Base-by-base conservation (phyloP, 2,329 filamentous ascomycete species). In the Tolypocladium endophyticum region DNA sequence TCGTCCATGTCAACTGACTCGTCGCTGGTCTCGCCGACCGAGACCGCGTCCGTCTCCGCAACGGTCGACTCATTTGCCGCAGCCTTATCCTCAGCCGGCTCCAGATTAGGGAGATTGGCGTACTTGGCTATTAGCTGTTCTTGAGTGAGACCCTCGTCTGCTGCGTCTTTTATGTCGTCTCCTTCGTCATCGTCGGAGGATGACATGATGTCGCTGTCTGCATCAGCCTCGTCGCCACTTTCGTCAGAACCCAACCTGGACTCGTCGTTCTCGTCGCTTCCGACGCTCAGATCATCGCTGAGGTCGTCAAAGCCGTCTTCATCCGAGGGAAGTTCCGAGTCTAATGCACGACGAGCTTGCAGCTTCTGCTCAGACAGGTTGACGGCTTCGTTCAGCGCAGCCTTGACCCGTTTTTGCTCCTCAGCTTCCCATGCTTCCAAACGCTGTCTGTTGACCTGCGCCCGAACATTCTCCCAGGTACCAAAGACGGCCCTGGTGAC, bases 371-470 rank as follows among this genome's bases (percentile, higher is more conserved):
- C 87, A 0, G 87, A 89, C 60, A 87, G 79, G 62, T 87, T 88
- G 66, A 89, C 87, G 66, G 85, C 89, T 74, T 87, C 85, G 66
- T 87, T 90, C 67, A 89, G 80, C 56, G 86, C 90, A 68, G 84
- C 86, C 74, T 81, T 86, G 70, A 83, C 82, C 64, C 82, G 81
- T 69, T 76, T 81, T 66, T 87, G 82, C 67, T 87, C 85, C 63
- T 85, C 82, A 2, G 80, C 83, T 64, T 88, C 82, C 85, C 84
- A 88, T 64, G 84, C 81, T 45, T 79, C 77, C 20, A 87, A 62
- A 3, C 85, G 79, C 33, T 78, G 77, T 28, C 81, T 79, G 68
- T 88, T 87, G 52, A 87, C 80, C 66, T 87, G 84, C 0, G 71
- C 69, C 56, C 75, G 82, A 16, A 87, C 83, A 66, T 87, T 87